Evolutionary conservation across 208 protist species (phyloP), one percentile per base, ranked within the genome.

Genomic region (Chromosphaera perkinsii): DNA sequence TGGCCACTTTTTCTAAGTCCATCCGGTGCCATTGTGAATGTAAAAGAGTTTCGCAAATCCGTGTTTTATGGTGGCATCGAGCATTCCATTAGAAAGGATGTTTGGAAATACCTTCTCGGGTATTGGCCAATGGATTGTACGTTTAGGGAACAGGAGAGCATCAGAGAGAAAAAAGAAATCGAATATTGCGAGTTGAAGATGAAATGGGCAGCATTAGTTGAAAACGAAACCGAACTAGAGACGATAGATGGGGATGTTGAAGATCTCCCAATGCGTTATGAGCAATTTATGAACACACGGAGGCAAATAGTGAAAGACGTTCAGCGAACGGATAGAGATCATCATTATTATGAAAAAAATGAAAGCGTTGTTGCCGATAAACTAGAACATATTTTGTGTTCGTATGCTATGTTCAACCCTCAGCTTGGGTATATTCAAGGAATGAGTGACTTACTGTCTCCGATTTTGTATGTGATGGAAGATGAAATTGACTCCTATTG

Each of bases 401-500:
- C 26, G 49, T 22, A 55, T 55, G 10, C n/a, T 29, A 22, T 37
- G n/a, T 22, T 55, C 17, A 29, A 57, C 12, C 51, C 14, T 35
- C 45, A 67, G 61, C 61, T 10, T 51, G 57, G 45, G 2, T 75
- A 75, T 42, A 60, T 68, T 14, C 69, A 75, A 40, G 69, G 69
- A 31, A 75, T 75, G 69, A 59, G 26, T 40, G 69, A 75, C 32
- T 45, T 75, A 1, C 39, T 68, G 26, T 45, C 47, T n/a, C 60
- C 49, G 1, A 67, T 75, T 48, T 37, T 75, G 7, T 14, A 43
- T 31, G 60, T 75, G 4, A 32, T 68, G 29, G 32, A 61, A 14
- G 69, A 75, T 49, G 69, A 75, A 12, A 60, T 40, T 0, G 69
- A 67, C 20, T 43, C 69, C 27, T 75, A 68, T 32, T 75, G 69